Percentiles rank a stretch among this genome's conserved stretches.
phyloP scores from a whole-genome alignment of 257 asterid genomes.

The Plantago major region DNA sequence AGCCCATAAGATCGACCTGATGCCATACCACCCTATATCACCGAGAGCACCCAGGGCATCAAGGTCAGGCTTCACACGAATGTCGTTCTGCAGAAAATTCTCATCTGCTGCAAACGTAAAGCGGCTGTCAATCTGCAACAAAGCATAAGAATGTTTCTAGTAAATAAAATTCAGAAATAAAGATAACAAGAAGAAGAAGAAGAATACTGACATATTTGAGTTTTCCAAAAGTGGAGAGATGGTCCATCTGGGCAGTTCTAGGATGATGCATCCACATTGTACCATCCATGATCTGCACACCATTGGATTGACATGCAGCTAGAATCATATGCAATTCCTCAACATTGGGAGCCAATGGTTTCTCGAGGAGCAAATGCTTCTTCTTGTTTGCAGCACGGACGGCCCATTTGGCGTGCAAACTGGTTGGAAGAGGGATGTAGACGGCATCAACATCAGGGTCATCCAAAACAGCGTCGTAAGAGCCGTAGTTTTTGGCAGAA shows the following conservation, averaged over 20 bases:
- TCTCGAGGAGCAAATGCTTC: constrained; percentile 39
- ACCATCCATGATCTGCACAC: constrained; percentile 45
- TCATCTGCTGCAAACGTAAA: constrained; percentile 33
- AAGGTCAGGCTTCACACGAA: constrained; percentile 68
- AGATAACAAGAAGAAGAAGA: not conserved
- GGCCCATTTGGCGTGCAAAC: constrained; percentile 40
- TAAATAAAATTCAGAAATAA: not conserved
- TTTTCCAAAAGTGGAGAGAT: constrained; percentile 30
- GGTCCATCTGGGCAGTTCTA: constrained; percentile 29
- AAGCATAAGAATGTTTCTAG: not conserved
- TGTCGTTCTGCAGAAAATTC: constrained; percentile 48
- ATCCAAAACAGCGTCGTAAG: constrained; percentile 42
- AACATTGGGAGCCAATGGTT: constrained; percentile 42
- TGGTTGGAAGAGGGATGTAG: constrained; percentile 41
- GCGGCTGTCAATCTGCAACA: constrained; percentile 44
- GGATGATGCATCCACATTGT: constrained; percentile 52
- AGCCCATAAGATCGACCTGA: constrained; percentile 71
- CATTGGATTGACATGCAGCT: constrained; percentile 38
- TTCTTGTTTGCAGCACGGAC: constrained; percentile 36
- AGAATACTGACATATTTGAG: constrained; percentile 27
- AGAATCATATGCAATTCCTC: constrained; percentile 35
- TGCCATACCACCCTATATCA: constrained; percentile 74
- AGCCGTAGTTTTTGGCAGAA: constrained; percentile 27
- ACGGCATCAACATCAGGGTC: constrained; percentile 43
- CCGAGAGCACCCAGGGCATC: constrained; percentile 80